phyloP scores from a whole-genome alignment of 176 grass and related monocot species.

The Carex scoparia region DNA sequence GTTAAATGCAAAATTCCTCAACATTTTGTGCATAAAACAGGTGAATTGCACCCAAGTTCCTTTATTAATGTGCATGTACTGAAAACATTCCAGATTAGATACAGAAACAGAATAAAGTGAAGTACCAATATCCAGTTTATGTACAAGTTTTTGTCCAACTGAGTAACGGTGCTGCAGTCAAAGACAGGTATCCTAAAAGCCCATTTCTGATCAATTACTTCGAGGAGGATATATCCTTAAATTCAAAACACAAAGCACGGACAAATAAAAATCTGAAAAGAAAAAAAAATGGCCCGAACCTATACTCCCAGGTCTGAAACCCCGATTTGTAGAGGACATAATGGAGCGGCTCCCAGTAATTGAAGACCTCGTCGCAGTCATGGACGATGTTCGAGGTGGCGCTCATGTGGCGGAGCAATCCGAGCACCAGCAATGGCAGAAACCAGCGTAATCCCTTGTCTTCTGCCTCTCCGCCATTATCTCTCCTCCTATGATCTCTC shows the following conservation, averaged over 20 bases:
- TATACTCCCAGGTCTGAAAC: constrained; percentile 99
- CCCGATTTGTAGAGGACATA: constrained; percentile 91
- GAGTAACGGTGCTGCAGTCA: neutral
- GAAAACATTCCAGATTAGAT: neutral
- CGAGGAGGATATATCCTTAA: neutral
- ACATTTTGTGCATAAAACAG: neutral
- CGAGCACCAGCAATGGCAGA: constrained; percentile 68
- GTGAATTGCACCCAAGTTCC: neutral
- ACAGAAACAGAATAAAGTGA: neutral
- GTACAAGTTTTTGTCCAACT: neutral
- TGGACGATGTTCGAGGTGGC: constrained; percentile 96
- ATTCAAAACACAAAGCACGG: neutral
- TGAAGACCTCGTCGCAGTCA: constrained; percentile 99
- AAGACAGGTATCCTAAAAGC: neutral
- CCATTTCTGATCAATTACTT: neutral
- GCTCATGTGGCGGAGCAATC: constrained; percentile 82
- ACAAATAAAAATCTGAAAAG: neutral
- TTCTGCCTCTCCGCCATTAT: constrained; percentile 20
- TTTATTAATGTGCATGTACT: neutral
- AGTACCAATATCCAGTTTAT: too few relatives aligned
- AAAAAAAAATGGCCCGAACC: constrained; percentile 11
- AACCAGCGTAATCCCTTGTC: constrained; percentile 61
- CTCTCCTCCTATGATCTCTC: constrained; percentile 40
- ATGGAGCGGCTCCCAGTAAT: constrained; percentile 99
- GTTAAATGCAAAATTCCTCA: neutral